These are phyloP conservation scores for Xylariaceae sp. DNA, from an alignment of 2,329 filamentous ascomycete genomes.

Conservation along the genomic window DNA sequence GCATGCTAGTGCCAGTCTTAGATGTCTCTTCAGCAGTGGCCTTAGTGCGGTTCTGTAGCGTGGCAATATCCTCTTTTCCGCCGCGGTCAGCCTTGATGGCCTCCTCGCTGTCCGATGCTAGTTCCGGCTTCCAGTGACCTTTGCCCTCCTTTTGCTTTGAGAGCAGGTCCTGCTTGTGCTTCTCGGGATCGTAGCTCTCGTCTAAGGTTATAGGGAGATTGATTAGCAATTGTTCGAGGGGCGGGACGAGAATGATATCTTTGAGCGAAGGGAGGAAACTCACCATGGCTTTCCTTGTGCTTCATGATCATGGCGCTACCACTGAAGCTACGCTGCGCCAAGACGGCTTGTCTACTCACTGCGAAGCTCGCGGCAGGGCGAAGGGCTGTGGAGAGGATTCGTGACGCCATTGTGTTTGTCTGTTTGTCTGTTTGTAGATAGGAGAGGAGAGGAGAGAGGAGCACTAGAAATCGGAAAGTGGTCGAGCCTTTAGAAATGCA, in stretches of 20 bases:
- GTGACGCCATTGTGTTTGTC: constrained; percentile 42
- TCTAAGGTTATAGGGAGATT: constrained; percentile 36
- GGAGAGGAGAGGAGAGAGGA: background rate
- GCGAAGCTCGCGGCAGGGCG: constrained; percentile 36
- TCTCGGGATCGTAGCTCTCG: constrained; percentile 53
- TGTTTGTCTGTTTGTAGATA: background rate
- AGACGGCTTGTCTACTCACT: constrained; percentile 35
- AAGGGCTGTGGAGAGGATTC: constrained; percentile 35
- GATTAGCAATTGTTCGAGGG: constrained; percentile 33
- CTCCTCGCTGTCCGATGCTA: constrained; percentile 82
- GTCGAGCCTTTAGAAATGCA: constrained; percentile 5
- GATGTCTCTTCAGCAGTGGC: constrained; percentile 54
- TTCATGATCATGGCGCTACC: constrained; percentile 32
- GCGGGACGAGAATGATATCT: background rate
- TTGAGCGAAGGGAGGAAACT: constrained; percentile 5
- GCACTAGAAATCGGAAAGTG: background rate
- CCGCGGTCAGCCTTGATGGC: constrained; percentile 71
- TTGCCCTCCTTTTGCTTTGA: constrained; percentile 73
- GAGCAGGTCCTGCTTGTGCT: constrained; percentile 66
- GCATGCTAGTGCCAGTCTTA: constrained; percentile 57
- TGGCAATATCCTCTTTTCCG: constrained; percentile 49
- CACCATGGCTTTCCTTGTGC: constrained; percentile 41
- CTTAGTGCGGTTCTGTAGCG: constrained; percentile 67
- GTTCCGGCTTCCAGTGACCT: constrained; percentile 77
- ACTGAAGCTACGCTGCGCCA: constrained; percentile 34